These are phyloP conservation scores for Pachysandra terminalis DNA, from an alignment of 164 flowering plant species.

Conservation along the genomic window DNA sequence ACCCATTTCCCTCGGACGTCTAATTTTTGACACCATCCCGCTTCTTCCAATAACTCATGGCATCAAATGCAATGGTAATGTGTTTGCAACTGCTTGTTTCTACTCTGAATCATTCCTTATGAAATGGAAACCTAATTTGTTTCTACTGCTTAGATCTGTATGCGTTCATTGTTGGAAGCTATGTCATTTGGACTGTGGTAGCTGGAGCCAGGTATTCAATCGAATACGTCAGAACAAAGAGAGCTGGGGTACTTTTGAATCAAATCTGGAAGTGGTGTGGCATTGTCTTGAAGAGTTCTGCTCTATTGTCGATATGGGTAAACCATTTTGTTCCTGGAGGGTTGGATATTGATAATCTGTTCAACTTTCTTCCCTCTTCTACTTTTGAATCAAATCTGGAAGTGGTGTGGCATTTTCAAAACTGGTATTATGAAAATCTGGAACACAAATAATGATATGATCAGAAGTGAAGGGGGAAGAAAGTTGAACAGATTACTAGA, in stretches of 20 bases:
- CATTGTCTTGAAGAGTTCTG: constrained; percentile 78
- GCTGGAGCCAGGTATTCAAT: constrained; percentile 83
- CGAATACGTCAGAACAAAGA: constrained; percentile 64
- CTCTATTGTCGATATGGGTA: constrained; percentile 91
- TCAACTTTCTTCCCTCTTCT: too few relatives aligned
- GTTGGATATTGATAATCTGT: too few relatives aligned
- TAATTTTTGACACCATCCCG: constrained; percentile 77
- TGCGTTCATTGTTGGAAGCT: constrained; percentile 91
- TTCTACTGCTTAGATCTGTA: constrained; percentile 57
- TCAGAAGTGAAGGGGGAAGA: too few relatives aligned
- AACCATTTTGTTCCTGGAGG: too few relatives aligned
- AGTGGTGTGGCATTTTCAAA: too few relatives aligned
- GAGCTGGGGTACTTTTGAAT: constrained; percentile 50
- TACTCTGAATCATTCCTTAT: background rate
- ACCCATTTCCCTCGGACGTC: constrained; percentile 89
- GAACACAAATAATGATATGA: too few relatives aligned
- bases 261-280: constrained; percentile 89
- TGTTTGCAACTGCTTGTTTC: background rate
- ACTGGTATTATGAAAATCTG: too few relatives aligned
- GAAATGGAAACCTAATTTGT: constrained; percentile 7
- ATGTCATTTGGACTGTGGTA: constrained; percentile 77
- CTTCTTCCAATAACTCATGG: constrained; percentile 95
- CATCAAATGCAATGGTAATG: constrained; percentile 88
- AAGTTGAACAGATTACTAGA: too few relatives aligned
- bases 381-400: too few relatives aligned